Evolutionary conservation across 75 land plant genomes (phyloP), one percentile per base, ranked within the genome.

Genomic region (Cunninghamia lanceolata): DNA sequence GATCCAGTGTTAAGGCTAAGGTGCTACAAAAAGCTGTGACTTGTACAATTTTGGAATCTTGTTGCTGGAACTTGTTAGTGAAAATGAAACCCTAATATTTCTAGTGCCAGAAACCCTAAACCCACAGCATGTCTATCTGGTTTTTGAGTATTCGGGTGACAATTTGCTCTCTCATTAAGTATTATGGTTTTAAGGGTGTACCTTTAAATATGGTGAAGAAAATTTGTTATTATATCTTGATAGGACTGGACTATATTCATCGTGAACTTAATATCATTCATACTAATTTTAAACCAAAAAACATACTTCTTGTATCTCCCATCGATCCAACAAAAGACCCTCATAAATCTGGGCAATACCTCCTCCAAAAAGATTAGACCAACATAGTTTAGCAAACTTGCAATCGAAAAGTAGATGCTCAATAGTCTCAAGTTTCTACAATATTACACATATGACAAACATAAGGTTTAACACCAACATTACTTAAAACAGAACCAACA

Each of bases 221-320:
- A 75, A 91, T 96, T 39, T 95, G 98, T 87, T 93, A 74, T 74
- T 89, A 91, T 84, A 89, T 94, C 84, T 92, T 97, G 88, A 85
- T 87, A 14, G 99, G 95, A 59, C 89, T 97, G 34, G 94, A 97
- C 86, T 97, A 93, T 88, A 87, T 97, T 82, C 99, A 97, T 85
- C 86, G 92, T 21, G 90, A 94, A 78, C 94, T 93, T 39, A 88
- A 89, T 17, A 91, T 97, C 39, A 96, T 97, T 13, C 99, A 97
- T 88, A 90, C 95, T 50, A 98, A 97, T 84, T 86, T 97, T 43
- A 96, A 97, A 85, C 99, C 93, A 28, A 98, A 97, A 88, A 97
- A 97, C 85, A 87, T 97, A n/a, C 91, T 96, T 85, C 92, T 97
- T 25, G 63, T 89, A 63, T 89, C 92, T 9, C 89, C 95, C 56